Conservation (phyloP, 345 rosid genomes). For the Lepidium sativum region DNA sequence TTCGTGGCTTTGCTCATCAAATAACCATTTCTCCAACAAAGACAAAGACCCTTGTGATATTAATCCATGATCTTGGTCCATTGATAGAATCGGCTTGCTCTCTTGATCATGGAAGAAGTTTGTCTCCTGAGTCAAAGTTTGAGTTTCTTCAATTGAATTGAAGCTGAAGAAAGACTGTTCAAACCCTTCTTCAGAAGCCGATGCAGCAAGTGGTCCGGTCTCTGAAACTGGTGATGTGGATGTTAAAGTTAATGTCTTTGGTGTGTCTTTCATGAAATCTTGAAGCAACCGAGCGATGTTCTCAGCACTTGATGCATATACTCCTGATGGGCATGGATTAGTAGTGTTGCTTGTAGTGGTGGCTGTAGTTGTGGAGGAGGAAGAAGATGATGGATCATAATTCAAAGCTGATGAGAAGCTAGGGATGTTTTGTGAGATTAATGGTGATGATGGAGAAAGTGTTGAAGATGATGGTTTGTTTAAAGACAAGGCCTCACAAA, state of each 20-base stretch:
- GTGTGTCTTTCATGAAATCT: slow-evolving; percentile 52
- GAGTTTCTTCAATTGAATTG: slow-evolving; percentile 33
- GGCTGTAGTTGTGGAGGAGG: slow-evolving; percentile 26
- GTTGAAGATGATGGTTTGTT: slow-evolving; percentile 33
- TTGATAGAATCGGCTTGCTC: slow-evolving; percentile 33
- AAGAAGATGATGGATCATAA: slow-evolving; percentile 26
- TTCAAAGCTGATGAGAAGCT: slow-evolving; percentile 17
- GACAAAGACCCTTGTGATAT: slow-evolving; percentile 38
- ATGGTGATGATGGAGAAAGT: slow-evolving; percentile 15
- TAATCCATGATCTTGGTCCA: slow-evolving; percentile 21
- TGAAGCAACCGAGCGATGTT: slow-evolving; percentile 63
- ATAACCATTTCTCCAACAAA: slow-evolving; percentile 66
- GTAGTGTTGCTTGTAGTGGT: slow-evolving; percentile 18
- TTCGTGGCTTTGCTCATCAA: slow-evolving; percentile 44
- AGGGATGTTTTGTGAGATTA: slow-evolving; percentile 5
- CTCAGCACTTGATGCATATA: slow-evolving; percentile 61
- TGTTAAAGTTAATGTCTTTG: slow-evolving; percentile 17
- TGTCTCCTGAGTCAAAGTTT: slow-evolving; percentile 32
- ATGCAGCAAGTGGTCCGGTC: slow-evolving; percentile 8
- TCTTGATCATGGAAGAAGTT: slow-evolving; percentile 39
- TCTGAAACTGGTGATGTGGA: slow-evolving; percentile 24
- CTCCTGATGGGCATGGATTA: slow-evolving; percentile 20
- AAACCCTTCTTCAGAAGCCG: slow-evolving; percentile 16
- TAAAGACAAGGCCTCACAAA: slow-evolving; percentile 73
- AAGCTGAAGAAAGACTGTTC: slow-evolving; percentile 39